phyloP scores from a whole-genome alignment of 768 basidiomycete genomes.

The Agrocybe chaxingu region DNA sequence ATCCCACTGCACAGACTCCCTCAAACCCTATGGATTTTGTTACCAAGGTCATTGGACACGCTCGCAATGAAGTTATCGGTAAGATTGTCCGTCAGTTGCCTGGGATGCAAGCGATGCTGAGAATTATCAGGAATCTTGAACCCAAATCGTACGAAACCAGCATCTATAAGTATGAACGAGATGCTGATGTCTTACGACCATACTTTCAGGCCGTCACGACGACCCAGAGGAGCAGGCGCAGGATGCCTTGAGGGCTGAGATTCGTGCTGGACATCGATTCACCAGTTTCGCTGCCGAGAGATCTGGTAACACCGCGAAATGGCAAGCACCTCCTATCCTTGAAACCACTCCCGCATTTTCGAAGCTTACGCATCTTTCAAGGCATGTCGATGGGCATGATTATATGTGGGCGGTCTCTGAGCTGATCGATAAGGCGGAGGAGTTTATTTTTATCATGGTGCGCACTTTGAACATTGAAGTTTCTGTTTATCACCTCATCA shows the following conservation, averaged over 20 bases:
- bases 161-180: not conserved
- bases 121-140: constrained; percentile 33
- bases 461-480: constrained; percentile 8
- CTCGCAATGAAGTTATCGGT: constrained; percentile 40
- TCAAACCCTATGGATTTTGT: constrained; percentile 29
- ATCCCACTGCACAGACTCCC: constrained; percentile 4
- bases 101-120: not conserved
- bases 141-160: constrained; percentile 37
- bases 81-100: not conserved
- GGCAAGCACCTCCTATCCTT: constrained; percentile 36
- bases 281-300: constrained; percentile 78
- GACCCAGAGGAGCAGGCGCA: constrained; percentile 66
- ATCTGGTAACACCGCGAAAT: constrained; percentile 74
- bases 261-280: constrained; percentile 80
- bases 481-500: not conserved
- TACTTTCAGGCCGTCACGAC: constrained; percentile 60
- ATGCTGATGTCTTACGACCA: not conserved
- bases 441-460: constrained; percentile 86
- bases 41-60: constrained; percentile 36
- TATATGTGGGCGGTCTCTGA: constrained; percentile 96
- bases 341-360: not conserved
- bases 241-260: constrained; percentile 71
- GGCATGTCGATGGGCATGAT: constrained; percentile 94
- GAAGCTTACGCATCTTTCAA: constrained; percentile 2
- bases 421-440: constrained; percentile 76